A percentile compares a stretch with the other conserved stretches of the same genome.
Conservation (phyloP, 2,329 filamentous ascomycete genomes). For the Cryphonectria parasitica region DNA sequence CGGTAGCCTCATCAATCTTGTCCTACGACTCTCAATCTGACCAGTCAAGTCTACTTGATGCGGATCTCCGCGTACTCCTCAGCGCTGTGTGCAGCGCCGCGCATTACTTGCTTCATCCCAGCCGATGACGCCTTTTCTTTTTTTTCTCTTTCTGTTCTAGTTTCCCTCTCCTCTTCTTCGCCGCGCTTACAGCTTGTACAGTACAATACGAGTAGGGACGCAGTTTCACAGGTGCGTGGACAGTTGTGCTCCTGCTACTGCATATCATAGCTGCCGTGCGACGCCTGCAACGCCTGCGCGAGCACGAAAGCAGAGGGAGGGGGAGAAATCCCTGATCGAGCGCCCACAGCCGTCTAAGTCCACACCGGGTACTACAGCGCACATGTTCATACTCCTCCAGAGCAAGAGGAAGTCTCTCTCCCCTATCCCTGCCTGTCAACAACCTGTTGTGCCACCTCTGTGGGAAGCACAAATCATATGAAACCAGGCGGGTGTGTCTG, state of each 20-base stretch:
- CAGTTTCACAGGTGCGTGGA: slow-evolving; percentile 27
- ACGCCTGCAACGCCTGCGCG: slow-evolving; percentile 40
- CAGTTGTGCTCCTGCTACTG: slow-evolving; percentile 36
- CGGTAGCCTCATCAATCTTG: neutral
- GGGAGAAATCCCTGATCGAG: slow-evolving; percentile 39
- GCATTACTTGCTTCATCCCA: slow-evolving; percentile 14
- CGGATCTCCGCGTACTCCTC: slow-evolving; percentile 1
- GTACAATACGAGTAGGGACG: slow-evolving; percentile 15
- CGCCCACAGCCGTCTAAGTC: slow-evolving; percentile 39
- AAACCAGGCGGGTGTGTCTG: slow-evolving; percentile 34
- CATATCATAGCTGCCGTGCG: slow-evolving; percentile 35
- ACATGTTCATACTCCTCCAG: slow-evolving; percentile 18
- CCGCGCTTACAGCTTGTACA: slow-evolving; percentile 6
- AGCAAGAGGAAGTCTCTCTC: slow-evolving; percentile 17
- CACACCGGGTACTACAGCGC: slow-evolving; percentile 34
- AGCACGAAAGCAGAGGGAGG: slow-evolving; percentile 35
- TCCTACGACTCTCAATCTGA: slow-evolving; percentile 6
- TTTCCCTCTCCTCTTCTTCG: neutral
- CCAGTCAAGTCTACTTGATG: slow-evolving; percentile 2
- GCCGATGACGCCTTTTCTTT: neutral
- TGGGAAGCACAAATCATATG: slow-evolving; percentile 38
- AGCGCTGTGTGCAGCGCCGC: slow-evolving; percentile 8
- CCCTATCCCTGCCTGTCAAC: slow-evolving; percentile 38
- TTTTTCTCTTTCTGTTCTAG: neutral
- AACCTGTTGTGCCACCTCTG: slow-evolving; percentile 39